A percentile compares a stretch with the other conserved stretches of the same genome.
phyloP scores from a whole-genome alignment of 441 rosid species.

The Gossypium schwendimanii region DNA sequence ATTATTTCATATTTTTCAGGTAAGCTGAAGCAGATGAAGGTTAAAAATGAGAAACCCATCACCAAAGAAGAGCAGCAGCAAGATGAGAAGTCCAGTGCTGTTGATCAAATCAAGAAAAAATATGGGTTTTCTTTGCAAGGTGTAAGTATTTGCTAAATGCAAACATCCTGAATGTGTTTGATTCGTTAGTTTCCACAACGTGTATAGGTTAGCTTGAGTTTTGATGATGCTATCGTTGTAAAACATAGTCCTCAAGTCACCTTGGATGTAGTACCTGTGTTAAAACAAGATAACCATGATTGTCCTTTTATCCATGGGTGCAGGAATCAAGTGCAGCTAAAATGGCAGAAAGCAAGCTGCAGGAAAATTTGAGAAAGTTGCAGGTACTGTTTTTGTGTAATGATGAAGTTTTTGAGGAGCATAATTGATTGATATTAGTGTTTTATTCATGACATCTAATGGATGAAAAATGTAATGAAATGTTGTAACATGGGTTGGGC shows the following conservation, averaged over 20 bases:
- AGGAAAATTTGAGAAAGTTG: constrained; percentile 57
- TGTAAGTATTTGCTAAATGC: constrained; percentile 36
- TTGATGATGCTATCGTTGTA: not conserved
- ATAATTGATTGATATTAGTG: not conserved
- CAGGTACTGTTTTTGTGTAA: constrained; percentile 40
- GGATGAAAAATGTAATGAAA: not conserved
- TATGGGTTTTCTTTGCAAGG: constrained; percentile 64
- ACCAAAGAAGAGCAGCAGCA: constrained; percentile 42
- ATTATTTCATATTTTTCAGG: constrained; percentile 29
- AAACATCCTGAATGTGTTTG: not conserved
- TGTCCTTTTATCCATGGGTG: constrained; percentile 9
- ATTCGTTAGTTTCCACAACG: not conserved
- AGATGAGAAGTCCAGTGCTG: constrained; percentile 42
- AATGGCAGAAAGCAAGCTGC: constrained; percentile 82
- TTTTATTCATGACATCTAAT: not conserved
- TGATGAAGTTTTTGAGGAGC: not conserved
- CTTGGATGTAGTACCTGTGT: not conserved
- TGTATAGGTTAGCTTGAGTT: not conserved
- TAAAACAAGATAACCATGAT: not conserved
- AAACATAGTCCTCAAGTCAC: not conserved
- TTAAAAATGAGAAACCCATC: constrained; percentile 51
- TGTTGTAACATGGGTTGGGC: constrained; percentile 8
- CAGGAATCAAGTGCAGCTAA: constrained; percentile 69
- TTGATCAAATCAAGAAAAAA: constrained; percentile 84
- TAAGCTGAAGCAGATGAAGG: constrained; percentile 56